Evolutionary conservation across 2,329 filamentous ascomycete species (phyloP), one percentile per base, ranked within the genome.

Genomic region (Talaromyces marneffei): DNA sequence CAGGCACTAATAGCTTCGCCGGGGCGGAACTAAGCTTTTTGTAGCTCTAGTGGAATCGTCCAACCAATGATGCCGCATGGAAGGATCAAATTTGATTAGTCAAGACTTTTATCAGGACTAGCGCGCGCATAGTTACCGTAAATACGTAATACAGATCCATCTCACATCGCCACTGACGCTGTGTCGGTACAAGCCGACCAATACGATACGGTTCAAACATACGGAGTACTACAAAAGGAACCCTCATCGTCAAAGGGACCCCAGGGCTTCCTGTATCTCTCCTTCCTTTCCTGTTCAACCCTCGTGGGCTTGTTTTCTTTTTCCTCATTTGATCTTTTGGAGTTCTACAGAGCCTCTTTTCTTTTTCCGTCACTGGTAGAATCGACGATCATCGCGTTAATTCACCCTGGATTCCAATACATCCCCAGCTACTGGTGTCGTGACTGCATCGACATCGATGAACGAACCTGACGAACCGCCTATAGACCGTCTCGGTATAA

Each of bases 381-480:
- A 9, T 46, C 23, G 10, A 27, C 23, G 16, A 9, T 53, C 35
- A 39, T 27, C 31, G n/a, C 31, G n/a, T 18, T 37, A n/a, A 37
- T 54, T 29, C 52, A 55, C 23, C 20, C 33, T 55, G 52, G 52
- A 55, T 55, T 55, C 52, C 18, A 39, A 37, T 9, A 40, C 33
- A 4, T 33, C 52, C 23, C 40, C 29, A 10, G 42, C 42, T 27
- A 39, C 42, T 48, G 42, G 33, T 52, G 57, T 23, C 35, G n/a
- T 29, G 4, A 35, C 33, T 44, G 29, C 37, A 58, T 53, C 61
- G 72, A 72, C 60, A 59, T 75, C 78, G 79, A 83, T 83, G 81
- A 81, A 81, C 81, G 78, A 82, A 77, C 72, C 78, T 69, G 79
- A 83, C 77, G 75, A 80, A 70, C 77, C 77, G 72, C 73, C 78